Percentiles rank a stretch among this genome's conserved stretches.
phyloP scores from a whole-genome alignment of 2,329 filamentous ascomycete species.

The Fonsecaea pedrosoi region DNA sequence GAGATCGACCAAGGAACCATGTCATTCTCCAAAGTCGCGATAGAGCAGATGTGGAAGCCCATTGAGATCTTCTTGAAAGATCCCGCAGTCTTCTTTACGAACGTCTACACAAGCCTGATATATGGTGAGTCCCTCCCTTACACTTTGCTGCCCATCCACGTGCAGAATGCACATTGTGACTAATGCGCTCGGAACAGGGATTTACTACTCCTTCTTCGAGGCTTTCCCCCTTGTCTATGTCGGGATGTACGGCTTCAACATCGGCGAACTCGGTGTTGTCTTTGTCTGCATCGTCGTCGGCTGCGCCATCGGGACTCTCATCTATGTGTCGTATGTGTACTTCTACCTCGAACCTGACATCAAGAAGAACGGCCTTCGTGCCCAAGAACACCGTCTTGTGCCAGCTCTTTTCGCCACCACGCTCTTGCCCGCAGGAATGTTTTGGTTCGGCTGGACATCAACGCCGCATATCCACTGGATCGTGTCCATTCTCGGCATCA shows the following conservation, averaged over 20 bases:
- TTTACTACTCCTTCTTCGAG: conserved; percentile 65
- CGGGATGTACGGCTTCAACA: conserved; percentile 64
- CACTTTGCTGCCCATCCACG: background rate
- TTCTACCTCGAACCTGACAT: conserved; percentile 60
- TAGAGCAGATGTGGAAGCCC: conserved; percentile 66
- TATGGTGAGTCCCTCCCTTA: conserved; percentile 45
- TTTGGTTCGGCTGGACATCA: conserved; percentile 55
- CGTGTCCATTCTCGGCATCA: conserved; percentile 37
- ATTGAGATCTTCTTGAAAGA: conserved; percentile 66
- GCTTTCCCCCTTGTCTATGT: conserved; percentile 71
- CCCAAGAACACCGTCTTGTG: conserved; percentile 59
- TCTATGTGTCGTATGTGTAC: conserved; percentile 61
- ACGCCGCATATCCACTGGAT: conserved; percentile 47
- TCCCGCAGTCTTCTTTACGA: conserved; percentile 67
- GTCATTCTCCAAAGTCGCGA: conserved; percentile 53
- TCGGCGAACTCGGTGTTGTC: conserved; percentile 64
- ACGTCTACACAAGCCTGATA: conserved; percentile 66
- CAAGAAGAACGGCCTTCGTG: conserved; percentile 55
- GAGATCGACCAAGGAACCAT: conserved; percentile 69
- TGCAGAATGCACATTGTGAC: background rate
- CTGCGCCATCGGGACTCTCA: conserved; percentile 59
- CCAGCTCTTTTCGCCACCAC: conserved; percentile 63
- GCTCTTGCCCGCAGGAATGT: conserved; percentile 62
- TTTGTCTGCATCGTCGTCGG: conserved; percentile 68
- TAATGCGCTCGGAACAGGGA: conserved; percentile 12